A percentile compares a stretch with the other conserved stretches of the same genome.
Evolutionary conservation across 495 filamentous ascomycete species (phyloP).

Genomic region (Gamarada debralockiae): DNA sequence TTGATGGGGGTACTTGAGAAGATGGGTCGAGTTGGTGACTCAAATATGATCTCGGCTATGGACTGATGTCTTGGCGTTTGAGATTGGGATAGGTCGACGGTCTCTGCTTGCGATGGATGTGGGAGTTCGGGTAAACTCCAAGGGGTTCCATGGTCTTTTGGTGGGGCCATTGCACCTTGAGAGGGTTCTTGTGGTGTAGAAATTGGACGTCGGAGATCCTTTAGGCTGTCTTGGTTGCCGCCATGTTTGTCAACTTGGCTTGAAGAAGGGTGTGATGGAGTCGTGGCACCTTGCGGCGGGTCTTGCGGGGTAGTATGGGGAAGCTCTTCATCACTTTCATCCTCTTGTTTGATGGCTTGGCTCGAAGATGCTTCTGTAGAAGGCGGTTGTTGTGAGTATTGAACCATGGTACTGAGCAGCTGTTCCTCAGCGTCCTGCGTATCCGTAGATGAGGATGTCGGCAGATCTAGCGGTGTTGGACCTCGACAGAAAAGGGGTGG

Average conservation of each 20-base stretch:
- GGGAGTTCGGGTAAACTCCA: too few species aligned
- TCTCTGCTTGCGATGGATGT: constrained; percentile 20
- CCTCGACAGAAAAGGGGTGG: constrained; percentile 5
- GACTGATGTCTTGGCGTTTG: constrained; percentile 21
- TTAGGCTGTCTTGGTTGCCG: too few species aligned
- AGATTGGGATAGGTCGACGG: constrained; percentile 22
- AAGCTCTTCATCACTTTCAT: background rate
- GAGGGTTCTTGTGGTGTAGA: too few species aligned
- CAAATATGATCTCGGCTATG: constrained; percentile 12
- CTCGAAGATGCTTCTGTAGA: background rate
- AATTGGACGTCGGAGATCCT: too few species aligned
- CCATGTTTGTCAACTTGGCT: background rate
- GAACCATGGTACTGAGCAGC: constrained; percentile 37
- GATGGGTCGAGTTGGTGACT: constrained; percentile 20
- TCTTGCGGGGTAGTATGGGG: background rate
- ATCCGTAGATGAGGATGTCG: constrained; percentile 22
- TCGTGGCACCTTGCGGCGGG: background rate
- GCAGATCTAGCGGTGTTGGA: constrained; percentile 14
- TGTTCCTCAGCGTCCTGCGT: constrained; percentile 46
- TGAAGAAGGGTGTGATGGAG: background rate
- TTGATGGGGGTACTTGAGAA: constrained; percentile 8
- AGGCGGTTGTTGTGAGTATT: constrained; percentile 31
- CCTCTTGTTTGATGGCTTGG: background rate
- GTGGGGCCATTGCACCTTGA: background rate
- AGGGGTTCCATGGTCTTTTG: background rate